phyloP scores from a whole-genome alignment of 441 rosid species.

The Mallotus repandus region DNA sequence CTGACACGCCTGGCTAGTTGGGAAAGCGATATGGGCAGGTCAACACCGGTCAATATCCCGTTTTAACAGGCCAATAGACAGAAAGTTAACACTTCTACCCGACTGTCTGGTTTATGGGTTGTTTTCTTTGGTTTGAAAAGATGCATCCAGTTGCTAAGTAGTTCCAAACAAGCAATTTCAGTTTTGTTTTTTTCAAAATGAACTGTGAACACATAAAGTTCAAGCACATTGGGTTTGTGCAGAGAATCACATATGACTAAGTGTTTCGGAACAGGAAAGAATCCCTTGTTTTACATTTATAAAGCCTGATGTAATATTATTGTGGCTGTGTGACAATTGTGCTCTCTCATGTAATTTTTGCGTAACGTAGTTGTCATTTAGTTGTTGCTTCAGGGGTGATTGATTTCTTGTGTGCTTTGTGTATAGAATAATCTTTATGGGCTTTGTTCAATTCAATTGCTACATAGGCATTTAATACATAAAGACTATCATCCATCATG shows the following conservation, averaged over 20 bases:
- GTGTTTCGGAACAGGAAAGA: neutral
- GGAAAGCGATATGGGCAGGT: too few species aligned
- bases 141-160: too few species aligned
- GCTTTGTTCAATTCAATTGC: neutral
- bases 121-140: too few species aligned
- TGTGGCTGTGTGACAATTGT: neutral
- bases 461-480: neutral
- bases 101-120: too few species aligned
- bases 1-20: too few species aligned
- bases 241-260: neutral
- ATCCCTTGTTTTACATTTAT: neutral
- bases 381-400: neutral
- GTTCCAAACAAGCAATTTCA: too few species aligned
- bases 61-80: too few species aligned
- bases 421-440: too few species aligned
- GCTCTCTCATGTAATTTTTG: constrained; percentile 1
- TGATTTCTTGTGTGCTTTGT: neutral
- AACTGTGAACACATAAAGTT: neutral
- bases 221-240: neutral
- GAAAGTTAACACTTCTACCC: too few species aligned
- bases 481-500: neutral
- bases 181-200: neutral
- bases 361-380: neutral
- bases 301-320: neutral
- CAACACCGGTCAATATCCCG: too few species aligned